phyloP scores from a whole-genome alignment of 192 early-diverging fungal species.

The Coemansia sp. region DNA sequence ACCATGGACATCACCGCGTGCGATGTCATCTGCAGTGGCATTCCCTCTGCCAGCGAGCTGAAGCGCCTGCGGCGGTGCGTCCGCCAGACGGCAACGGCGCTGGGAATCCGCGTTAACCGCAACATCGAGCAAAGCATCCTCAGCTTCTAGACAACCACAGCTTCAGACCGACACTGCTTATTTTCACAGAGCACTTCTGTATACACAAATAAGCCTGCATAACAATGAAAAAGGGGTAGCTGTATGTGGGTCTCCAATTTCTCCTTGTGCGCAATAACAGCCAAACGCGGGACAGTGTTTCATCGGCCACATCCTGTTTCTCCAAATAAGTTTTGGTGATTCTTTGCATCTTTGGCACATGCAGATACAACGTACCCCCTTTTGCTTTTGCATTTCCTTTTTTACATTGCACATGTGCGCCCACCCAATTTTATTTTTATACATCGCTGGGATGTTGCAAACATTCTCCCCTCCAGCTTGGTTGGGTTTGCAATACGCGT shows the following conservation, averaged over 20 bases:
- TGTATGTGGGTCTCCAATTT: not conserved
- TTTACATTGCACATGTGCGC: not conserved
- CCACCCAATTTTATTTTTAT: not conserved
- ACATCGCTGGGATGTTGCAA: not conserved
- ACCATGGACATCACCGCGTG: constrained; percentile 52
- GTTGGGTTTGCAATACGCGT: not conserved
- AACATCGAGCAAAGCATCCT: constrained; percentile 51
- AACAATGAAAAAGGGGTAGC: not conserved
- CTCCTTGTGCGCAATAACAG: too few relatives aligned
- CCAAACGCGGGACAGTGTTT: constrained; percentile 5
- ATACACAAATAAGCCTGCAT: constrained; percentile 1
- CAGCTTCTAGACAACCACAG: not conserved
- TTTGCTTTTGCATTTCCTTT: not conserved
- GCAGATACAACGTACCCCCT: not conserved
- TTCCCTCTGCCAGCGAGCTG: constrained; percentile 39
- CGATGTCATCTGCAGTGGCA: constrained; percentile 52
- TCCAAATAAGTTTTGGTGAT: not conserved
- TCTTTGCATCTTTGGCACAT: not conserved
- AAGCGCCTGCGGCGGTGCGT: constrained; percentile 43
- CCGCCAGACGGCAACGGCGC: constrained; percentile 38
- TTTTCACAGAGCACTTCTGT: not conserved
- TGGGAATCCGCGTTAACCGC: constrained; percentile 49
- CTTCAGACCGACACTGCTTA: not conserved
- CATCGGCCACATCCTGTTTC: not conserved
- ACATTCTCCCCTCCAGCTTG: not conserved